Evolutionary conservation across 306 rosid genomes (phyloP).

Genomic region (Arachis stenosperma): DNA sequence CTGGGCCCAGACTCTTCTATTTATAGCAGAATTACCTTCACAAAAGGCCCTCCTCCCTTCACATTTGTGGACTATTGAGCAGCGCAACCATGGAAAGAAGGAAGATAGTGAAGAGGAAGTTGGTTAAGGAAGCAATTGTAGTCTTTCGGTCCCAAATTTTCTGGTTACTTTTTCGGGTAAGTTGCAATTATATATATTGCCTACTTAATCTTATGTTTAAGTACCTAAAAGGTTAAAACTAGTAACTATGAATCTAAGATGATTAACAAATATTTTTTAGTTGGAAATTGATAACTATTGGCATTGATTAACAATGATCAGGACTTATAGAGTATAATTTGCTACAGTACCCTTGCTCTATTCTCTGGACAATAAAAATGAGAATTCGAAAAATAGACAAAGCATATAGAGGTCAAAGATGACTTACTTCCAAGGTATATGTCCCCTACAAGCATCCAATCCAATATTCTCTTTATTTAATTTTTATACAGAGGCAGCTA

Average conservation of each 20-base stretch:
- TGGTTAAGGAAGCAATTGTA: conserved; percentile 36
- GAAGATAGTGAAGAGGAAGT: conserved; percentile 36
- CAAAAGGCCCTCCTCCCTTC: conserved; percentile 68
- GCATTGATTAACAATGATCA: conserved; percentile 8
- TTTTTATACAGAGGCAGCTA: too few relatives aligned
- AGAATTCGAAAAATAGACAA: conserved; percentile 1
- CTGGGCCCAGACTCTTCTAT: conserved; percentile 94
- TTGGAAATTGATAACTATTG: background rate
- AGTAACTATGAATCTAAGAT: background rate
- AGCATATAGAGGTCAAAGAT: conserved; percentile 1
- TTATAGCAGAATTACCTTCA: conserved; percentile 90
- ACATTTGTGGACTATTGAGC: conserved; percentile 49
- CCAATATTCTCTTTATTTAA: conserved; percentile 9
- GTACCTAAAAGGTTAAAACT: background rate
- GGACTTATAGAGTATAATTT: background rate
- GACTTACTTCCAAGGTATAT: conserved; percentile 92
- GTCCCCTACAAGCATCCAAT: conserved; percentile 99
- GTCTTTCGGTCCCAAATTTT: conserved; percentile 11
- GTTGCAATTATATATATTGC: background rate
- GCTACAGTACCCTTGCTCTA: background rate
- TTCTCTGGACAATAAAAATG: conserved; percentile 4
- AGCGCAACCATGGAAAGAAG: conserved; percentile 47
- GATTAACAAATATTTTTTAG: background rate
- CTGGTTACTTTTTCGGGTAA: background rate
- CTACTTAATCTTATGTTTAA: background rate